Base-by-base conservation (phyloP, 371 early-diverging fungal genomes). In the Syncephalis fuscata region DNA sequence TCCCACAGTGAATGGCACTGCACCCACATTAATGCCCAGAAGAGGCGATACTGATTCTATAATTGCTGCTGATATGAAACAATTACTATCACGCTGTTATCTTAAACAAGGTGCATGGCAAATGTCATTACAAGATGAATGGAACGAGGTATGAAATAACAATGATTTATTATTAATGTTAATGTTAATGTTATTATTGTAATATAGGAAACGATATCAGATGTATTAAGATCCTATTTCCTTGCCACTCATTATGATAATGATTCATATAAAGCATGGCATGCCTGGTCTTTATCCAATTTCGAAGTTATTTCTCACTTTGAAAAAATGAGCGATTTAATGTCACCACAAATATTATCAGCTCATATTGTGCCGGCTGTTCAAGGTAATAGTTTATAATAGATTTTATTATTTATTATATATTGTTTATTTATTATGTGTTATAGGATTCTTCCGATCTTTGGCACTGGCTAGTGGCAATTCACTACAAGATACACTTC, bases 191-290 rank as follows among this genome's bases (percentile, higher is more conserved):
- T 2, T 2, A 32, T 48, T 39, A 10, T 42, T 22, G 25, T 25
- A 21, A 55, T 60, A 32, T 32, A 32, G 32, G 73, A 80, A 20
- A 73, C 70, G 0, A 82, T 88, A 37, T 84, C 85, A 15, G 82
- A 82, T 44, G 87, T 87, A 24, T 57, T 94, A 23, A 64, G 75
- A 21, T 84, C 86, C 2, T 92, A 88, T 59, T 66, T 77, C 0
- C 71, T 87, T 11, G 94, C 98, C 0, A 93, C 92, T 1, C 80
- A 85, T 26, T 79, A 85, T 64, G 94, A 95, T 67, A 76, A 74
- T 66, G 74, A 86, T 42, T 95, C 90, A 88, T 95, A 98, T 71
- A 94, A 92, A 62, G 92, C 94, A 23, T 96, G 97, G 96, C 97
- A 98, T 57, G 77, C 88, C n/a, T 92, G 91, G 87, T 97, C 96